Conservation (phyloP, 768 basidiomycete species). For the Crepidotus variabilis region DNA sequence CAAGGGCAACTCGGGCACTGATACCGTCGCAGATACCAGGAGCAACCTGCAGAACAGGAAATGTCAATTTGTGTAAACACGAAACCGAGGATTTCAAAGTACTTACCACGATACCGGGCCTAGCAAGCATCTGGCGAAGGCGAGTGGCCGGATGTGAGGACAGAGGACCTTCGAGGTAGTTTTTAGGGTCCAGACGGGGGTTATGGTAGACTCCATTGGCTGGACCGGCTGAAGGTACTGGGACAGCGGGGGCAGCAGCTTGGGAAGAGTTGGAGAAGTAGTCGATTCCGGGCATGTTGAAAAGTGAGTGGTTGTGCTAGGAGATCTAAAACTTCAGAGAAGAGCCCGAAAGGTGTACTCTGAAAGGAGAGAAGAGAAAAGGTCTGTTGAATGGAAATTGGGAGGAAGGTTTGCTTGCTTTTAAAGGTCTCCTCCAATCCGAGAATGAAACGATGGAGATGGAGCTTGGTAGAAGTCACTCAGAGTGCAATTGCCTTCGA, state of each 20-base stretch:
- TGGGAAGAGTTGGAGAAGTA: conserved; percentile 7
- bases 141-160: conserved; percentile 68
- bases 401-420: no score
- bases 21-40: conserved; percentile 80
- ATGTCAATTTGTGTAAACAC: not conserved
- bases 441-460: no score
- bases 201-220: conserved; percentile 47
- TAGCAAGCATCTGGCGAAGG: conserved; percentile 63
- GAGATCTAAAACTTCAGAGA: not conserved
- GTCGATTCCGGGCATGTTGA: conserved; percentile 15
- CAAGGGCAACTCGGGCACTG: conserved; percentile 73
- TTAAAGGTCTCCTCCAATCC: no score
- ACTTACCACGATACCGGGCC: conserved; percentile 74
- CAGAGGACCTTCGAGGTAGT: conserved; percentile 65
- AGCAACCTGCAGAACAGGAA: conserved; percentile 42
- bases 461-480: no score
- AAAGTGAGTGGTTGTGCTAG: not conserved
- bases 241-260: not conserved
- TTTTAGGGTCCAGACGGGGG: conserved; percentile 63
- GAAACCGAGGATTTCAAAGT: not conserved
- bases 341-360: not conserved
- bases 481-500: no score
- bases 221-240: not conserved
- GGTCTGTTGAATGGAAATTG: no score
- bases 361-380: no score